Evolutionary conservation across 2,329 filamentous ascomycete genomes (phyloP), one percentile per base, ranked within the genome.

Genomic region (Daldinia sp.): DNA sequence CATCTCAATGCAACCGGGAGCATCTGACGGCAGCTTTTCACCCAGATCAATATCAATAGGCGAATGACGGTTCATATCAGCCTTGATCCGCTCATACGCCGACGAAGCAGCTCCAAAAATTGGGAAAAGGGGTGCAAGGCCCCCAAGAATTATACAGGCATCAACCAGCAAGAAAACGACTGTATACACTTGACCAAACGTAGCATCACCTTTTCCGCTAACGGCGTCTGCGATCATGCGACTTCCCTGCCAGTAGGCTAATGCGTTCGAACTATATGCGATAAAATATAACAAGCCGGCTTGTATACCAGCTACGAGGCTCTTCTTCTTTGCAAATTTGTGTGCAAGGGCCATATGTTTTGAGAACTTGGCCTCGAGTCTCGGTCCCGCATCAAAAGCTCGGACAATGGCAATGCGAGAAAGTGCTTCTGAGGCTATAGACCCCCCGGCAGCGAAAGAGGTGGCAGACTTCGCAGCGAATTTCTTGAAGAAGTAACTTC

Each of bases 221-320:
- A 75, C 60, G 3, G 74, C 63, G 26, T 73, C 69, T 6, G 74
- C 73, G 46, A 89, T 84, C 58, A 84, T 84, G 39, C 81, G 82
- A 69, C 87, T 89, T 54, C 89, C 90, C 75, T 91, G 86, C 88
- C 89, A 92, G 74, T 90, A 92, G 0, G 89, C 88, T 13, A 92
- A 81, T 1, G 88, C 88, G 75, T 91, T 92, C 6, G 88, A 88
- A 1, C 88, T 85, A 70, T 90, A 92, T 3, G 89, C 88, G 70
- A 92, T 87, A 69, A 92, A 92, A 75, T 90, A 92, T 6, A 92
- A 79, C 15, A 86, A 77, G 9, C 89, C 89, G 6, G 87, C 83
- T 74, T 91, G 88, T 0, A 87, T 77, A 3, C 86, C 90, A 28
- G 86, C 82, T 0, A 85, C 82, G 1, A 84, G 78, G 0, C 87